Base-by-base conservation (phyloP, 768 basidiomycete species). In the Sistotremastrum suecicum region DNA sequence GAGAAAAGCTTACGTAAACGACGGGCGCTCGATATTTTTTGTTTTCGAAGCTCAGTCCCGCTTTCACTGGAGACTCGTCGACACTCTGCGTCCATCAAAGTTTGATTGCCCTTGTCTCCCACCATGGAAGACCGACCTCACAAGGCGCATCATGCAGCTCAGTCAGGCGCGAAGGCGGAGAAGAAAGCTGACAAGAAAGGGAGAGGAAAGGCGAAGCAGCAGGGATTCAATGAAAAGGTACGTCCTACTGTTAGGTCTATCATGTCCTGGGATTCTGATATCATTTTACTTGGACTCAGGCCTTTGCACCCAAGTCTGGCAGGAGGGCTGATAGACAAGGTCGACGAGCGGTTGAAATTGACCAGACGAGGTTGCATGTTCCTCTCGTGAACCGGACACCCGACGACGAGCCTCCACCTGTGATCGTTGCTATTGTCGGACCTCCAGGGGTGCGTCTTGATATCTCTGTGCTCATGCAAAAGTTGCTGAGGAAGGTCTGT, bases 371-470 rank as follows among this genome's bases (percentile, higher is more conserved):
- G 38, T 72, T 99, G 1, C 95, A 99, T 61, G 95, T 98, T 5
- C 95, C 95, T 9, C 75, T 95, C 31, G 87, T 98, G 44, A 83
- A 97, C 61, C 76, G 95, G 43, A 97, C 90, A 7, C 94, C 95
- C 3, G 82, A 90, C 50, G 79, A 83, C 45, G 75, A 80, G 37
- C 89, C 95, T 2, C 94, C 95, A 2, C 95, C 95, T 4, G 78
- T 98, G 54, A 77, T 98, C 49, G 76, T 99, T 34, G 94, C 92
- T 30, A 74, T 99, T 42, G 92, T 97, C 36, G 95, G 95, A 0
- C 92, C 95, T 31, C 83, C 92, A 2, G 95, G 95, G 5, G 95
- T 69, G 28, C 46, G 64, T 54, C 12, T 8, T 34, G 37, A 37
- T 45, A 41, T 5, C 31, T 38, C 37, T 39, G 11, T 20, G 10